Evolutionary conservation across 116 monocot species (phyloP), one percentile per base, ranked within the genome.

Genomic region (Thalassia testudinum): DNA sequence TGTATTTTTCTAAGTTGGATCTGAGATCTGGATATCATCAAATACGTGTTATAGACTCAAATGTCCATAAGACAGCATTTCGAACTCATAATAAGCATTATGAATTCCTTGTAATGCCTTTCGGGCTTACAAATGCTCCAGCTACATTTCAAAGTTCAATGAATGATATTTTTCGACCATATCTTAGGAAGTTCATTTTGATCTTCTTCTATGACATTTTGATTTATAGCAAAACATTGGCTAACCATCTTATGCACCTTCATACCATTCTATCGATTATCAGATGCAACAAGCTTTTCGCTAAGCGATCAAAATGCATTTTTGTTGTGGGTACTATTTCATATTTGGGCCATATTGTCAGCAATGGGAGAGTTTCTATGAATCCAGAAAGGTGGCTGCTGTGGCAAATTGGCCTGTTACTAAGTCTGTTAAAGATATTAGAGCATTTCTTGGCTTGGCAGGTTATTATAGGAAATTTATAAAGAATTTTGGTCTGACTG

Each of bases 61-160:
- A 47, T 8, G 27, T 25, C 47, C 59, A 59, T 27, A n/a, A n/a
- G n/a, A n/a, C n/a, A n/a, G n/a, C n/a, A n/a, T n/a, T n/a, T n/a
- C n/a, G n/a, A n/a, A n/a, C 1, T n/a, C n/a, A n/a, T n/a, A n/a
- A 20, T 26, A 47, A 26, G 1, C 45, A 59, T 27, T 47, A 59
- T 26, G 59, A 40, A 40, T 40, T 8, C 40, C 14, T 40, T 7
- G 40, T 40, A 8, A 59, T 63, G 63, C 38, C n/a, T 42, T 63
- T 63, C 53, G 63, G 63, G 23, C 28, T 63, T 0, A 54, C 63
- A 2, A 63, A 63, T 54, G 53, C 38, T 17, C 37, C 52, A 16
- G 17, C 52, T 14, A 53, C 62, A 18, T 63, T 63, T 23, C 62
- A 63, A n/a, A n/a, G n/a, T n/a, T n/a, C n/a, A n/a, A n/a, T n/a